These are phyloP conservation scores for Juglanconis oblonga DNA, from an alignment of 2,329 filamentous ascomycete species.

Conservation along the genomic window DNA sequence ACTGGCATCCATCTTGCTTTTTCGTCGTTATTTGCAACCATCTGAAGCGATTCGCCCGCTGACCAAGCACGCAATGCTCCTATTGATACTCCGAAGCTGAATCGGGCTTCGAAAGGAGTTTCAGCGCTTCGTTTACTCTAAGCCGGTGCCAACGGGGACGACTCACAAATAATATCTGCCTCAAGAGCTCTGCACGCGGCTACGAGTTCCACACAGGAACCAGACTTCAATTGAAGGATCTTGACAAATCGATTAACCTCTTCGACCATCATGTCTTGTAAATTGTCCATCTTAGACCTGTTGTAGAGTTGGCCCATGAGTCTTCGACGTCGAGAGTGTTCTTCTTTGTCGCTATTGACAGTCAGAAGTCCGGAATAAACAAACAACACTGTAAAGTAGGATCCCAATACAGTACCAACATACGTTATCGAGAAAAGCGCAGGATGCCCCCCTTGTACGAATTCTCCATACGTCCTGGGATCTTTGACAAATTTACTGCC, in stretches of 20 bases:
- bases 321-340: slow-evolving; percentile 27
- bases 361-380: slow-evolving; percentile 7
- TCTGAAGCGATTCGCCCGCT: slow-evolving; percentile 19
- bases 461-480: slow-evolving; percentile 26
- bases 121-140: too few species aligned
- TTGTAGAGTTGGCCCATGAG: slow-evolving; percentile 29
- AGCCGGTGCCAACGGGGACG: accelerated
- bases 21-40: slow-evolving; percentile 28
- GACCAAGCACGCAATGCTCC: slow-evolving; percentile 24
- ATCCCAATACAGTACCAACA: too few species aligned
- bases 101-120: slow-evolving; percentile 19
- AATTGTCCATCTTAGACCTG: slow-evolving; percentile 24
- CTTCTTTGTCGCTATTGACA: slow-evolving; percentile 20
- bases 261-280: slow-evolving; percentile 24
- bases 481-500: slow-evolving; percentile 25
- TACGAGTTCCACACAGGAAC: background rate
- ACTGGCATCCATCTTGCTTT: slow-evolving; percentile 29
- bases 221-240: background rate
- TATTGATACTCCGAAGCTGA: slow-evolving; percentile 25
- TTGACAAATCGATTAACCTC: slow-evolving; percentile 22
- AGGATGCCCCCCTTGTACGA: slow-evolving; percentile 27
- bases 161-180: slow-evolving; percentile 11
- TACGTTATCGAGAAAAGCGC: slow-evolving; percentile 28
- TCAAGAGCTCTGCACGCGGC: slow-evolving; percentile 10
- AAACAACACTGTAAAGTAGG: too few species aligned